Base-by-base conservation (phyloP, 2,329 filamentous ascomycete genomes). In the Aspergillus melleus region DNA sequence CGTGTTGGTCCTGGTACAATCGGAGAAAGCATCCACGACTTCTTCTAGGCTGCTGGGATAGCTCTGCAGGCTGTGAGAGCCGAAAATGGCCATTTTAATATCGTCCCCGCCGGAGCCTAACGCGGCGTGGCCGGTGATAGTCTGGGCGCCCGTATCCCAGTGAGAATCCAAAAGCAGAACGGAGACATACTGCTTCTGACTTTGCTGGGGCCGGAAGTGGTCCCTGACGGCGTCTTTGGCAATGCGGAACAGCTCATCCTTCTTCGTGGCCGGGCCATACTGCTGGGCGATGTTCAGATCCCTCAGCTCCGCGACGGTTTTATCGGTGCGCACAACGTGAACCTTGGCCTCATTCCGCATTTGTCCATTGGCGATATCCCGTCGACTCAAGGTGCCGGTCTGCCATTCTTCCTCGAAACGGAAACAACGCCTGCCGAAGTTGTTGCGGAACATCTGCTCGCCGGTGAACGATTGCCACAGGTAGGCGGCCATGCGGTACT, bases 381-480 rank as follows among this genome's bases (percentile, higher is more conserved):
- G 87, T 66, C 85, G 84, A 61, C 90, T 94, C 60, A 91, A 83
- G 1, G 91, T 90, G 8, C 93, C 93, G 2, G 87, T 86, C 61
- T 90, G 90, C 95, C 95, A 98, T 72, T 96, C 91, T 75, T 99
- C 95, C 68, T 98, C 95, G 63, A 96, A 93, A 49, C 93, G 85
- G 75, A 97, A 98, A 55, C 86, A 88, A 59, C 94, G 87, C 60
- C 94, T 86, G 10, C 93, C 92, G 66, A 98, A 86, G 61, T 89
- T 90, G 73, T 96, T 90, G 63, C 92, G 88, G 74, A 87, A 90
- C 94, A 98, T 98, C 74, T 98, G 93, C 74, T 99, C 95, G 6
- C 91, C 92, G 0, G 94, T 98, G 70, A 96, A 98, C 8, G 93
- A 92, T 74, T 99, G 95, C 93, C 95, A 98, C 14, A 98, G 82